These are phyloP conservation scores for Psilocybe tampanensis DNA, from an alignment of 768 basidiomycete species.

Conservation along the genomic window DNA sequence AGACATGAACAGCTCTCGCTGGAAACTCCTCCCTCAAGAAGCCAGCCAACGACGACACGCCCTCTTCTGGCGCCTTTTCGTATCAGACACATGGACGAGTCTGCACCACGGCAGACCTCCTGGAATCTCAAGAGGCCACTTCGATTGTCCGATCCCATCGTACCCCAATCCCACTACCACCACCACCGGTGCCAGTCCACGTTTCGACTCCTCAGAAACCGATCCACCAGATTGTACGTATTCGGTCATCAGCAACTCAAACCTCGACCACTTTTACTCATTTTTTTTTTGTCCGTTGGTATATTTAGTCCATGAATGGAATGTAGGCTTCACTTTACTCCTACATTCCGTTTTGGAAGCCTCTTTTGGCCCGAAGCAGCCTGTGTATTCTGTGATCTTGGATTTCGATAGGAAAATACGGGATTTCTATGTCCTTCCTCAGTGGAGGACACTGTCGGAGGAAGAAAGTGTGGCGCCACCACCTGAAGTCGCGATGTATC, in stretches of 20 bases:
- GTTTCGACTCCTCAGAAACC: neutral
- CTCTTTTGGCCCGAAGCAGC: slow-evolving; percentile 54
- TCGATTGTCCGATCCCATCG: slow-evolving; percentile 58
- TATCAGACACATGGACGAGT: slow-evolving; percentile 62
- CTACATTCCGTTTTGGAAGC: slow-evolving; percentile 52
- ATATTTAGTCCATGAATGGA: slow-evolving; percentile 54
- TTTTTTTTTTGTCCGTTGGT: neutral
- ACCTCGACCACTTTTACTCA: neutral
- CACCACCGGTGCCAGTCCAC: neutral
- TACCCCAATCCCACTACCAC: slow-evolving; percentile 12
- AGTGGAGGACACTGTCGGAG: slow-evolving; percentile 41
- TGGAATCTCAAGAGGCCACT: slow-evolving; percentile 49
- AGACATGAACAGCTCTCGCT: slow-evolving; percentile 65
- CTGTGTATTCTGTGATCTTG: slow-evolving; percentile 53
- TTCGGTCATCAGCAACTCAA: neutral
- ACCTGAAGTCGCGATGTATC: slow-evolving; percentile 37
- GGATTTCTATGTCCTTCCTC: slow-evolving; percentile 54
- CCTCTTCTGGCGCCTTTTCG: slow-evolving; percentile 73
- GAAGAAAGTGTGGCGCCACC: slow-evolving; percentile 18
- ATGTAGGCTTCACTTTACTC: slow-evolving; percentile 53
- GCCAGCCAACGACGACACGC: slow-evolving; percentile 49
- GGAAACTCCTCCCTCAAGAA: slow-evolving; percentile 54
- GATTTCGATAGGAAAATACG: slow-evolving; percentile 63
- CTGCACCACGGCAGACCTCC: slow-evolving; percentile 65
- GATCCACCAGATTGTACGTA: slow-evolving; percentile 13